phyloP scores from a whole-genome alignment of 2,329 filamentous ascomycete genomes.

The Colletotrichum shisoi region DNA sequence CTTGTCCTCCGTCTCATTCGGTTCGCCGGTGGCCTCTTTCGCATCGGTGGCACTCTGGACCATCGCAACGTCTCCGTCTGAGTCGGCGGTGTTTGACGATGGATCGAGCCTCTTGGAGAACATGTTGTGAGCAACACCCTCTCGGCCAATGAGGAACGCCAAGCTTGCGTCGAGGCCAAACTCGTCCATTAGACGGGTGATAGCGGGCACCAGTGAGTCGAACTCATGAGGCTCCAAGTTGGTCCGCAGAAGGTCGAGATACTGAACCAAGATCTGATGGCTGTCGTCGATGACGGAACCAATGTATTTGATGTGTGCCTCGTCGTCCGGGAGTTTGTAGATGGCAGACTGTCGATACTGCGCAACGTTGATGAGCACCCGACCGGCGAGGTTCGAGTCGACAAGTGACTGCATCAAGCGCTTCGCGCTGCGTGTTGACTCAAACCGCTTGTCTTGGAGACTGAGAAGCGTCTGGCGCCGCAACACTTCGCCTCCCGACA shows the following conservation, averaged over 20 bases:
- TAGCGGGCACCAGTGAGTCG: conserved; percentile 76
- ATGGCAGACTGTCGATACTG: conserved; percentile 90
- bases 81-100: conserved; percentile 51
- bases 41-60: conserved; percentile 42
- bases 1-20: conserved; percentile 46
- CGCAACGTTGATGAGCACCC: conserved; percentile 86
- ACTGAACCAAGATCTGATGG: conserved; percentile 84
- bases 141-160: conserved; percentile 84
- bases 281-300: conserved; percentile 90
- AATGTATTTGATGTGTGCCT: conserved; percentile 86
- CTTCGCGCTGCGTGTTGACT: conserved; percentile 75
- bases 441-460: conserved; percentile 82
- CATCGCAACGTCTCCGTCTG: conserved; percentile 67
- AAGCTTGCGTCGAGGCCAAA: conserved; percentile 82
- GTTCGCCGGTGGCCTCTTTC: conserved; percentile 44
- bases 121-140: conserved; percentile 74
- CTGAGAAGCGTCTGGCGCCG: conserved; percentile 81
- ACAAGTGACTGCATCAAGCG: conserved; percentile 81
- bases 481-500: conserved; percentile 84
- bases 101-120: conserved; percentile 45
- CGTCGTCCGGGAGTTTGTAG: conserved; percentile 73
- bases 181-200: conserved; percentile 75
- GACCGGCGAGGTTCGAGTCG: conserved; percentile 78
- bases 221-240: conserved; percentile 81
- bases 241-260: conserved; percentile 84